Evolutionary conservation across 352 stramenopile species (phyloP).

Genomic region (Peronospora farinosa): DNA sequence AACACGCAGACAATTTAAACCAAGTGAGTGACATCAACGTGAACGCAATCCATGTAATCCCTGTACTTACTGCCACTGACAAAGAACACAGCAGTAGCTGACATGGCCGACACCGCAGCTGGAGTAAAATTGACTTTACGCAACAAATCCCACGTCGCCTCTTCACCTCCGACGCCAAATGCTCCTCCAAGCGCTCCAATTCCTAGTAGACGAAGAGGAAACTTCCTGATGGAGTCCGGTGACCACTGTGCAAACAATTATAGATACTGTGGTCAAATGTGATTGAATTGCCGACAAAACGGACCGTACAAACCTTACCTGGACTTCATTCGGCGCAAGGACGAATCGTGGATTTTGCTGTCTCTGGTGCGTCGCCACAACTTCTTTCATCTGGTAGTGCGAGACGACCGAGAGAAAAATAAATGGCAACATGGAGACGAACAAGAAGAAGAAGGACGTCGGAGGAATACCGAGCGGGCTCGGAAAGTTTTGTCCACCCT

Average conservation of each 20-base stretch:
- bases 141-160: conserved; percentile 88
- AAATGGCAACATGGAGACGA: conserved; percentile 43
- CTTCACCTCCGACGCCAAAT: conserved; percentile 88
- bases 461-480: conserved; percentile 86
- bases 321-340: conserved; percentile 38
- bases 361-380: conserved; percentile 30
- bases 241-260: conserved; percentile 29
- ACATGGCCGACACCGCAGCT: conserved; percentile 66
- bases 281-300: conserved; percentile 8
- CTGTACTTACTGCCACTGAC: conserved; percentile 32
- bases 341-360: conserved; percentile 38
- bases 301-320: conserved; percentile 29
- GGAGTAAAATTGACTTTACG: conserved; percentile 81
- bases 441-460: conserved; percentile 77
- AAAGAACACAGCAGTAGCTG: conserved; percentile 40
- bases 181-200: conserved; percentile 87
- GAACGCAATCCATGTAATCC: background rate
- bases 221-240: conserved; percentile 43
- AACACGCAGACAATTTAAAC: background rate
- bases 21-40: conserved; percentile 6
- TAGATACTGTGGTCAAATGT: background rate
- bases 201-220: conserved; percentile 78
- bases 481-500: conserved; percentile 79
- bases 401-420: conserved; percentile 69
- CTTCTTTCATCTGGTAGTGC: conserved; percentile 48